These are phyloP conservation scores for Circinella umbellata DNA, from an alignment of 371 early-diverging fungal species.

Conservation along the genomic window DNA sequence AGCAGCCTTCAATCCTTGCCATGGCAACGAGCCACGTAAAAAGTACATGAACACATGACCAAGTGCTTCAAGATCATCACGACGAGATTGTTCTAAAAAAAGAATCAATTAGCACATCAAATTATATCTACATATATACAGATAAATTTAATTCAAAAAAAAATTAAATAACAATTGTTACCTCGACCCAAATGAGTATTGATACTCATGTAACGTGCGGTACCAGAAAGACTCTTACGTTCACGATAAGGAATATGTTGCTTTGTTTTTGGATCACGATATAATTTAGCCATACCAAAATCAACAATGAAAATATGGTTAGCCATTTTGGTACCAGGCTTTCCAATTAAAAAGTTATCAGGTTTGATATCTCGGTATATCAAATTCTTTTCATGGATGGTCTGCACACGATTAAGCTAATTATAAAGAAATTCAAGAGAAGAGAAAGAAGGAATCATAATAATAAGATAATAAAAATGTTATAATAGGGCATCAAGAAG, in stretches of 20 bases:
- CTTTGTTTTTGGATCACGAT: constrained; percentile 80
- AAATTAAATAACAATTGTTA: neutral
- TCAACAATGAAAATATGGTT: constrained; percentile 75
- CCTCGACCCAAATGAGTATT: constrained; percentile 85
- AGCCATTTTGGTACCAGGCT: constrained; percentile 55
- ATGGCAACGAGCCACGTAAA: constrained; percentile 85
- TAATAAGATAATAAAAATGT: neutral
- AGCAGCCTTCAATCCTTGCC: constrained; percentile 91
- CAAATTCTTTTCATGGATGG: constrained; percentile 90
- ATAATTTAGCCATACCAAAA: constrained; percentile 92
- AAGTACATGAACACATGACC: constrained; percentile 95
- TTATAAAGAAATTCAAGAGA: neutral
- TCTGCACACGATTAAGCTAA: constrained; percentile 85
- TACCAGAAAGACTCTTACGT: constrained; percentile 86
- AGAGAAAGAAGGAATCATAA: neutral
- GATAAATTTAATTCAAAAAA: too few relatives aligned
- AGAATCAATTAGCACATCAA: neutral
- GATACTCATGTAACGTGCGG: constrained; percentile 91
- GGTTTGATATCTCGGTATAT: constrained; percentile 99
- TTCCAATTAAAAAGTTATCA: constrained; percentile 94
- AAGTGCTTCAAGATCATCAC: constrained; percentile 94
- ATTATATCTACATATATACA: neutral
- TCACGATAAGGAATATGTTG: constrained; percentile 83
- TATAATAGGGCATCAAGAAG: neutral
- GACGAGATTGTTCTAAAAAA: constrained; percentile 78